These are phyloP conservation scores for Tricholoma flavovirens DNA, from an alignment of 768 basidiomycete genomes.

Conservation along the genomic window DNA sequence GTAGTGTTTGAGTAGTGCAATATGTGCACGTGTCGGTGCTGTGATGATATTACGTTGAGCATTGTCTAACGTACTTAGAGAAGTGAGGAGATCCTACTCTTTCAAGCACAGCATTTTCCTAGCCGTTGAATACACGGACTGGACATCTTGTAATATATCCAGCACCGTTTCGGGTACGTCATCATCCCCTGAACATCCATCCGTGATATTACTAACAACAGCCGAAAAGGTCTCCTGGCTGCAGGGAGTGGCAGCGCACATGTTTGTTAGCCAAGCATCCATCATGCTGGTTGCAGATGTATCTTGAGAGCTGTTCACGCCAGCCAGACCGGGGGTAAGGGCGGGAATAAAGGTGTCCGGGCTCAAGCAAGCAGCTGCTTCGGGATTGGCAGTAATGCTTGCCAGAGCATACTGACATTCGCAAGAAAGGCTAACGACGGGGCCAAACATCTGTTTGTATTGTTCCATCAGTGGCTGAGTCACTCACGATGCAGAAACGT, in stretches of 20 bases:
- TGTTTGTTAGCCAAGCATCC: neutral
- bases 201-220: neutral
- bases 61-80: too few species aligned
- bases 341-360: conserved; percentile 2
- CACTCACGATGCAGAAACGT: conserved; percentile 8
- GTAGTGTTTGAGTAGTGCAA: conserved; percentile 5
- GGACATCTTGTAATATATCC: neutral
- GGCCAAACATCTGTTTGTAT: neutral
- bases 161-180: neutral
- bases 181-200: neutral
- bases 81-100: neutral
- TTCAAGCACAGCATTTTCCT: neutral
- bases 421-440: conserved; percentile 2
- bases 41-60: neutral
- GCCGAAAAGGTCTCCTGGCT: neutral
- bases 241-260: neutral
- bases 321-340: conserved; percentile 2
- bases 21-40: conserved; percentile 6
- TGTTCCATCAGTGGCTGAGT: neutral
- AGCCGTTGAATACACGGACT: neutral
- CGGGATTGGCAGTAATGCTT: conserved; percentile 7
- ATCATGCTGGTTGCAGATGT: neutral
- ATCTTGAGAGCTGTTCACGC: neutral
- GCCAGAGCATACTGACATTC: conserved; percentile 7
- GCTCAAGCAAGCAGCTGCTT: conserved; percentile 8